A percentile compares a stretch with the other conserved stretches of the same genome.
phyloP scores from a whole-genome alignment of 2,329 filamentous ascomycete species.

The Hypoxylon sp. region DNA sequence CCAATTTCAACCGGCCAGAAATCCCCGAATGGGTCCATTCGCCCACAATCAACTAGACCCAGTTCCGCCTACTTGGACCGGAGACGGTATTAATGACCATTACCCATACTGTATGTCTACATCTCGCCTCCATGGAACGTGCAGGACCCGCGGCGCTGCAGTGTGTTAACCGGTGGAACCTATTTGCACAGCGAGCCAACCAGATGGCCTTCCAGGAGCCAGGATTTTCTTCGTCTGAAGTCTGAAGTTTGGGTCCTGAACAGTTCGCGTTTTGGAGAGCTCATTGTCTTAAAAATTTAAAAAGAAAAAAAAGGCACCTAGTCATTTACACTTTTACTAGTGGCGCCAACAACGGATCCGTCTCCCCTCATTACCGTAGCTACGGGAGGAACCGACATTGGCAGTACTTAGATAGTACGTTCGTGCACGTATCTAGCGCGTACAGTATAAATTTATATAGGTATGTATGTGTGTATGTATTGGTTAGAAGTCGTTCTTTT shows the following conservation, averaged over 20 bases:
- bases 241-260: conserved; percentile 8
- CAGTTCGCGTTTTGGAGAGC: conserved; percentile 27
- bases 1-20: conserved; percentile 40
- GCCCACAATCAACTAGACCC: conserved; percentile 24
- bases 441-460: conserved; percentile 10
- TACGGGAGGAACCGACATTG: conserved; percentile 41
- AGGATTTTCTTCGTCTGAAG: conserved; percentile 40
- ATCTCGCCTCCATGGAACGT: conserved; percentile 15
- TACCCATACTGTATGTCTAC: conserved; percentile 28
- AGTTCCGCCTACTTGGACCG: conserved; percentile 44
- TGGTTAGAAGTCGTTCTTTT: not conserved
- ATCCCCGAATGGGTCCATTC: conserved; percentile 42
- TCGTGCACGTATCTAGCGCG: conserved; percentile 15
- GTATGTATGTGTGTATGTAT: not conserved
- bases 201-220: conserved; percentile 36
- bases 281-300: conserved; percentile 23
- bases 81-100: conserved; percentile 30
- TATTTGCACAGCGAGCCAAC: conserved; percentile 32
- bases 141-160: conserved; percentile 31
- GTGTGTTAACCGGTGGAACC: conserved; percentile 39
- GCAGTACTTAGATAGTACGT: conserved; percentile 6
- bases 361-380: conserved; percentile 27
- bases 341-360: conserved; percentile 24
- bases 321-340: conserved; percentile 1
- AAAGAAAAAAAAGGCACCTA: not conserved